phyloP scores from a whole-genome alignment of 1,139 yeast genomes.

The Nakaseomyces nivariensis region DNA sequence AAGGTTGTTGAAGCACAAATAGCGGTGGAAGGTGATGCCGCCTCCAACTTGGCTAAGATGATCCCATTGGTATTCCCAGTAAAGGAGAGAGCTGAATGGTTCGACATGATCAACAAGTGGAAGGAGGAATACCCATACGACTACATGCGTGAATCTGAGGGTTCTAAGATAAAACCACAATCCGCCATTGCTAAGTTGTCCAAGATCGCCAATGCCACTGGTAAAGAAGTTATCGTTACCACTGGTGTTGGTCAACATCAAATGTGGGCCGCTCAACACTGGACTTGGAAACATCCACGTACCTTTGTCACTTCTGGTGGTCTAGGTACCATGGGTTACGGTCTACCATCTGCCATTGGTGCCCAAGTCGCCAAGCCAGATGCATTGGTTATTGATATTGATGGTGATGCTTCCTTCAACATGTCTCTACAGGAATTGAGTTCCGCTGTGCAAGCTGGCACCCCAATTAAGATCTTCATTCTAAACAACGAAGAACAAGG shows the following conservation, averaged over 20 bases:
- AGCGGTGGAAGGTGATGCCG: slow-evolving; percentile 94
- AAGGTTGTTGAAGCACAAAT: slow-evolving; percentile 96
- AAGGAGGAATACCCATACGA: slow-evolving; percentile 77
- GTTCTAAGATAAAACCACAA: slow-evolving; percentile 83
- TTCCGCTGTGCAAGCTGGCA: slow-evolving; percentile 86
- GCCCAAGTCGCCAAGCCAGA: slow-evolving; percentile 96
- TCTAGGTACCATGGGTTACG: slow-evolving; percentile 97
- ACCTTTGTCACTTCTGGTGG: slow-evolving; percentile 96
- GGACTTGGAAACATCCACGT: slow-evolving; percentile 86
- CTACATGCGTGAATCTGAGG: slow-evolving; percentile 69
- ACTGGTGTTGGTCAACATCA: slow-evolving; percentile 99
- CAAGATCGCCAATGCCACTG: slow-evolving; percentile 51
- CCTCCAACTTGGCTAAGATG: slow-evolving; percentile 61
- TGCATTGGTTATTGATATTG: slow-evolving; percentile 89
- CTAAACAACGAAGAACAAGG: slow-evolving; percentile 98
- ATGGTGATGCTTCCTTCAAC: slow-evolving; percentile 96
- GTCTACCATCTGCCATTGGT: slow-evolving; percentile 95
- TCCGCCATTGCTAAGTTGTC: slow-evolving; percentile 75
- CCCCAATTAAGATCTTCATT: slow-evolving; percentile 82
- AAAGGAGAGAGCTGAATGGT: slow-evolving; percentile 69
- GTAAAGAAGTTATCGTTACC: slow-evolving; percentile 74
- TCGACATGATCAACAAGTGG: slow-evolving; percentile 65
- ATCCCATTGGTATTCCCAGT: slow-evolving; percentile 61
- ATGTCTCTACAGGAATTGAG: slow-evolving; percentile 92
- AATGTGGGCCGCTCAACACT: slow-evolving; percentile 99